Percentiles rank a stretch among this genome's conserved stretches.
Conservation (phyloP, 2,329 filamentous ascomycete species). For the Scedosporium dehoogii region DNA sequence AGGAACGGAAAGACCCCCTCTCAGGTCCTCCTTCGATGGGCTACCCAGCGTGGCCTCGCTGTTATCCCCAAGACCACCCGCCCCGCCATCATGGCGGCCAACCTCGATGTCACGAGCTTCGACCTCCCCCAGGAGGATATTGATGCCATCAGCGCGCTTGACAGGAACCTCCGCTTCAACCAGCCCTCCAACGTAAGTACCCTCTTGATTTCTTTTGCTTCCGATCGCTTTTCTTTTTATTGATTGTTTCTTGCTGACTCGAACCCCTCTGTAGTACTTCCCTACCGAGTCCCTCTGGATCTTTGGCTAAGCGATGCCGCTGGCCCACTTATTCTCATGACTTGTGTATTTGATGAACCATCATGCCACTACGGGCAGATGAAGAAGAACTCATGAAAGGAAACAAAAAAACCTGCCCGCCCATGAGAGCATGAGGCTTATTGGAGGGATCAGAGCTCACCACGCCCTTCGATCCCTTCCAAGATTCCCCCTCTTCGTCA, state of each 20-base stretch:
- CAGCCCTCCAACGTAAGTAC: constrained; percentile 55
- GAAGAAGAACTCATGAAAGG: not conserved
- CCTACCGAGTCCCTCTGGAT: constrained; percentile 45
- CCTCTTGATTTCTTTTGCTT: too few relatives aligned
- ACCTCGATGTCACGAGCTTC: constrained; percentile 57
- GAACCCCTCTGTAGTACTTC: constrained; percentile 35
- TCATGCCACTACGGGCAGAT: constrained; percentile 1
- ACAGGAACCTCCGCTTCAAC: constrained; percentile 64
- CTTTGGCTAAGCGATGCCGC: constrained; percentile 34
- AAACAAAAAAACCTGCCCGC: not conserved
- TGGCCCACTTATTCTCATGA: constrained; percentile 1
- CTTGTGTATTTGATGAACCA: constrained; percentile 5
- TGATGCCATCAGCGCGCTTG: constrained; percentile 53
- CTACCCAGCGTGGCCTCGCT: constrained; percentile 70
- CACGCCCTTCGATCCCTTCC: not conserved
- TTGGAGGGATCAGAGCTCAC: too few relatives aligned
- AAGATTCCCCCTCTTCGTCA: not conserved
- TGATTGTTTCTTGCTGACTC: not conserved
- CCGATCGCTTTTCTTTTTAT: not conserved
- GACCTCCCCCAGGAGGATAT: constrained; percentile 58
- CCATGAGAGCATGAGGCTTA: not conserved
- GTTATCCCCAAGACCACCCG: constrained; percentile 72
- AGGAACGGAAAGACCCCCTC: constrained; percentile 66
- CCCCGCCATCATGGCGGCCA: constrained; percentile 45
- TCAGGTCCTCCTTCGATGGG: constrained; percentile 79